phyloP scores from a whole-genome alignment of 495 filamentous ascomycete genomes.

The Aeminium ludgeri region DNA sequence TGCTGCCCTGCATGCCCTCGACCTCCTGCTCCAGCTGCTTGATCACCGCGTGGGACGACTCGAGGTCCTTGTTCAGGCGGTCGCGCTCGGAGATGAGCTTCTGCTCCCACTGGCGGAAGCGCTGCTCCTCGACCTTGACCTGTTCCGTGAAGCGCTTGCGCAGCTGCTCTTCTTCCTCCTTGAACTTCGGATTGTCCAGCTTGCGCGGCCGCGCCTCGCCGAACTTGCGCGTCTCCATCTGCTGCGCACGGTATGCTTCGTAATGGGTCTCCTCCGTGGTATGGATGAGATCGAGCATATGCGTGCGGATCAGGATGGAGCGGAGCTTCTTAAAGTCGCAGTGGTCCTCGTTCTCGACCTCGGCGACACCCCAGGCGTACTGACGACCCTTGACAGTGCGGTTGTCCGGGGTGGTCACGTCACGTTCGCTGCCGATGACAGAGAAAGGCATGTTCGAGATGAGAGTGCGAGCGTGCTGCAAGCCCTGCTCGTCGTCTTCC shows the following conservation, averaged over 20 bases:
- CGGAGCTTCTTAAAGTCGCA: constrained; percentile 99
- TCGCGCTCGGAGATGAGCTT: constrained; percentile 97
- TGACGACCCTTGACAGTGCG: constrained; percentile 97
- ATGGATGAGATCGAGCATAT: constrained; percentile 99
- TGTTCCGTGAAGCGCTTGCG: constrained; percentile 99
- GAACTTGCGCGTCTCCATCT: constrained; percentile 99
- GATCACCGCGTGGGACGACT: constrained; percentile 90
- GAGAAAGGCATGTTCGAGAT: constrained; percentile 97
- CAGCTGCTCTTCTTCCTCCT: constrained; percentile 95
- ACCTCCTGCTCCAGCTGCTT: constrained; percentile 88
- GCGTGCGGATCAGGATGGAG: constrained; percentile 96
- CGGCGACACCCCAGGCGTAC: constrained; percentile 97
- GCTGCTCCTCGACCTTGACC: constrained; percentile 97
- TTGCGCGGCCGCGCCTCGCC: constrained; percentile 93
- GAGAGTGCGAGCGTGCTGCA: constrained; percentile 78
- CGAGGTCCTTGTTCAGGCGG: constrained; percentile 96
- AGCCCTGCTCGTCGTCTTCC: constrained; percentile 93
- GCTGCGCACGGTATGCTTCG: constrained; percentile 94
- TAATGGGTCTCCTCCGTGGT: constrained; percentile 98
- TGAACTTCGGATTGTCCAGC: constrained; percentile 99
- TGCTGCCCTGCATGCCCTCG: constrained; percentile 80
- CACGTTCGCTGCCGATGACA: constrained; percentile 97
- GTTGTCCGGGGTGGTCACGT: constrained; percentile 87
- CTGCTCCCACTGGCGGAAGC: constrained; percentile 99
- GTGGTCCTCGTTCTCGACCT: constrained; percentile 99